These are phyloP conservation scores for Blastocystis sp. DNA, from an alignment of 352 stramenopile genomes.

Conservation along the genomic window DNA sequence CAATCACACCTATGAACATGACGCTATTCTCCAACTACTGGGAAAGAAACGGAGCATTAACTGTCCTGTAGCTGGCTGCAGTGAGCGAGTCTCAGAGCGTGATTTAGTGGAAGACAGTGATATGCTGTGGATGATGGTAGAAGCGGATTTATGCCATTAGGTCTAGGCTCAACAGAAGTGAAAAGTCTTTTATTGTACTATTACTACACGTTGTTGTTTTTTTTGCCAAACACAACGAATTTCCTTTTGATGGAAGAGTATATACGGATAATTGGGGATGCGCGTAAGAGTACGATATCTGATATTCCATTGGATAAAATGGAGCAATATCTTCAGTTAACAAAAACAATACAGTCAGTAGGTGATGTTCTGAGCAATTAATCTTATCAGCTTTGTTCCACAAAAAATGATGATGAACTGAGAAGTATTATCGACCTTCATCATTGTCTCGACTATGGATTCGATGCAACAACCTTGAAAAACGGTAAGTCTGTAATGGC, in stretches of 20 bases:
- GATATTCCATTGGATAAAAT: background rate
- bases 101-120: background rate
- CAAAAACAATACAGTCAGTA: constrained; percentile 22
- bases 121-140: constrained; percentile 15
- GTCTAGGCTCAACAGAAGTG: background rate
- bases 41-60: background rate
- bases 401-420: background rate
- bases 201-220: background rate
- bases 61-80: constrained; percentile 25
- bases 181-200: background rate
- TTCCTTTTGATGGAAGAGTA: background rate
- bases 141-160: background rate
- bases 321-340: background rate
- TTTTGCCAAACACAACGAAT: background rate
- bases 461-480: background rate
- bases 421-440: background rate
- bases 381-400: constrained; percentile 11
- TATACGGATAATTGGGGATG: background rate
- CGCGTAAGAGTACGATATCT: background rate
- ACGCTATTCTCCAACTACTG: background rate
- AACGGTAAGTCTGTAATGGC: background rate
- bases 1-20: constrained; percentile 2
- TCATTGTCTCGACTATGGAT: background rate
- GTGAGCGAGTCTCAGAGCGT: background rate
- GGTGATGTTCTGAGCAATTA: background rate